These are phyloP conservation scores for Soucietia sequanensis DNA, from an alignment of 805 yeast species.

Conservation along the genomic window DNA sequence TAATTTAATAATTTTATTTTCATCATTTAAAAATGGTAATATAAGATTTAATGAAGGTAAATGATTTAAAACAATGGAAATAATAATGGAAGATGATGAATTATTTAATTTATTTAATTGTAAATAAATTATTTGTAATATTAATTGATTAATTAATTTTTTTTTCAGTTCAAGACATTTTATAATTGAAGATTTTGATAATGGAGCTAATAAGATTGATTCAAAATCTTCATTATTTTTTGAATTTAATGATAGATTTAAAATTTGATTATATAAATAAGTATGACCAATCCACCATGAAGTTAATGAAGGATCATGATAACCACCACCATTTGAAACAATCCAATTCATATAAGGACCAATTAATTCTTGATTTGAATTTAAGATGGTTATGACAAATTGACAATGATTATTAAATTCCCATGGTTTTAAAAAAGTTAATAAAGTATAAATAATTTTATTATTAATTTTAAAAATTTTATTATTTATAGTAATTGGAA, in stretches of 20 bases:
- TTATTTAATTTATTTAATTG: slow-evolving; percentile 51
- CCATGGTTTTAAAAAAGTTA: slow-evolving; percentile 77
- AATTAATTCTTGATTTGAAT: slow-evolving; percentile 63
- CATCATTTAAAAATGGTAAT: slow-evolving; percentile 42
- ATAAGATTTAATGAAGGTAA: slow-evolving; percentile 55
- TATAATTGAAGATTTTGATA: slow-evolving; percentile 55
- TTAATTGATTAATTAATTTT: slow-evolving; percentile 59
- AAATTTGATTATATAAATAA: slow-evolving; percentile 55
- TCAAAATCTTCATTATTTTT: slow-evolving; percentile 2
- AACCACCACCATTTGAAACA: slow-evolving; percentile 56
- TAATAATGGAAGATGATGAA: slow-evolving; percentile 17
- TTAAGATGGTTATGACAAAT: slow-evolving; percentile 50
- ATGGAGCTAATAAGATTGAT: slow-evolving; percentile 51
- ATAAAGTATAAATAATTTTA: slow-evolving; percentile 58
- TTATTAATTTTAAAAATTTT: slow-evolving; percentile 62
- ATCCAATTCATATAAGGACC: slow-evolving; percentile 66
- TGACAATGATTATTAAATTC: slow-evolving; percentile 65
- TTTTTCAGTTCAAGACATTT: slow-evolving; percentile 49
- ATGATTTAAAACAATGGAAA: slow-evolving; percentile 22
- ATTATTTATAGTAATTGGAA: slow-evolving; percentile 45
- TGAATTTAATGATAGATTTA: slow-evolving; percentile 27
- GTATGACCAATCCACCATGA: slow-evolving; percentile 84
- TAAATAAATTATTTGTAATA: slow-evolving; percentile 57
- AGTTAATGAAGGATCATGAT: slow-evolving; percentile 75
- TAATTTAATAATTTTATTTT: slow-evolving; percentile 42